Conservation (phyloP, 371 early-diverging fungal species). For the Mortierella sp. region DNA sequence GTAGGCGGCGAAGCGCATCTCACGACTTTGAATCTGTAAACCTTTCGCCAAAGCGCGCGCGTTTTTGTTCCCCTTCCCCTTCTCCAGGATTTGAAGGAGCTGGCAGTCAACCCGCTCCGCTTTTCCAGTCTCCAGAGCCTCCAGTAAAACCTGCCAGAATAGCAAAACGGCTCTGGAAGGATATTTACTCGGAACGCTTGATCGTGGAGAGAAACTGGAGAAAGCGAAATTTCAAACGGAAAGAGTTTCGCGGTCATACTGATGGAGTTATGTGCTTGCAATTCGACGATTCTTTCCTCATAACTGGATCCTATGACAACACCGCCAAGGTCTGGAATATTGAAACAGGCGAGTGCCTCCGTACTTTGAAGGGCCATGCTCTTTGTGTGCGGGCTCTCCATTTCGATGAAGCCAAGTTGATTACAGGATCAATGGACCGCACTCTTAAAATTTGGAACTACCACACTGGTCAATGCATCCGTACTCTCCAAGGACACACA, state of each 20-base stretch:
- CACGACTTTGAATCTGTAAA: slow-evolving; percentile 18
- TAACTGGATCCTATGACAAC: slow-evolving; percentile 90
- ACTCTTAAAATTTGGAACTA: slow-evolving; percentile 98
- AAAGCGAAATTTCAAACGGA: slow-evolving; percentile 72
- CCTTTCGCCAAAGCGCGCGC: slow-evolving; percentile 26
- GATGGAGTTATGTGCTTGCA: slow-evolving; percentile 92
- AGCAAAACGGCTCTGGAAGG: slow-evolving; percentile 80
- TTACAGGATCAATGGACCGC: slow-evolving; percentile 92
- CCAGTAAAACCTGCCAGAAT: slow-evolving; percentile 26
- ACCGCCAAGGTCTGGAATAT: slow-evolving; percentile 87
- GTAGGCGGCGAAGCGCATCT: slow-evolving; percentile 34
- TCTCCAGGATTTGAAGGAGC: slow-evolving; percentile 14
- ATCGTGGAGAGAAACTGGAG: slow-evolving; percentile 91
- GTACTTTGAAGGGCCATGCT: slow-evolving; percentile 86
- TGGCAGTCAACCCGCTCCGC: slow-evolving; percentile 10
- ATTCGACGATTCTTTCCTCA: slow-evolving; percentile 84
- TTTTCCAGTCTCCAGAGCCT: slow-evolving; percentile 41
- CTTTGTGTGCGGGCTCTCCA: slow-evolving; percentile 89
- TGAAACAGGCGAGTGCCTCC: slow-evolving; percentile 79
- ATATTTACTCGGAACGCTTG: slow-evolving; percentile 85
- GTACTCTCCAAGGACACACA: slow-evolving; percentile 87
- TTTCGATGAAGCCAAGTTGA: slow-evolving; percentile 86
- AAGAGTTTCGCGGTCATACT: slow-evolving; percentile 78
- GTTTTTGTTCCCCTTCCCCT: slow-evolving; percentile 19
- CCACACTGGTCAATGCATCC: slow-evolving; percentile 89